Base-by-base conservation (phyloP, 2,329 filamentous ascomycete genomes). In the Pestalotiopsis sp. region DNA sequence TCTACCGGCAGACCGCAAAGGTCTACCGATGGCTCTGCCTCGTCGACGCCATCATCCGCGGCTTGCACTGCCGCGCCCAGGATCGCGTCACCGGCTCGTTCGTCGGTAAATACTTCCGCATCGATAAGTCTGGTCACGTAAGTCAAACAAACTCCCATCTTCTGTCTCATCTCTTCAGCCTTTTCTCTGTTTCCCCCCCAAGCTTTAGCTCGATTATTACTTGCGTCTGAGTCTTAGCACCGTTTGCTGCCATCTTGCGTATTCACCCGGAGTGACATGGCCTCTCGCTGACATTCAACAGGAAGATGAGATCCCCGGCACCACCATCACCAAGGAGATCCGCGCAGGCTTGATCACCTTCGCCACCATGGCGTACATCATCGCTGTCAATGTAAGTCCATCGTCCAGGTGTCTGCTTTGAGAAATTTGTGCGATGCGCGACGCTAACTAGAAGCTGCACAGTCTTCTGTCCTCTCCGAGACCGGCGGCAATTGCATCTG, bases 281-380 rank as follows among this genome's bases (percentile, higher is more conserved):
- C 14, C 11, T 5, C 38, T 3, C 63, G 66, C 66, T 67, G 31
- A 75, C 67, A 69, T 70, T 69, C 6, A 17, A 41, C 69, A 94
- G 91, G 87, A 88, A 39, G 85, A 90, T 63, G 90, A 92, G 75
- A 89, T 93, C 63, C 86, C 87, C 69, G 88, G 88, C 49, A 87
- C 92, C 45, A 90, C 86, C 69, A 94, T 95, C 79, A 90, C 93
- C 71, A 92, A 89, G 25, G 93, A 96, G 79, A 82, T 96, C 68
- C 90, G 93, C 36, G 93, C 93, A 38, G 93, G 93, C 1, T 78
- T 95, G 66, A 94, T 93, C 1, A 96, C 93, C 2, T 93, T 93
- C 77, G 90, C 91, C 67, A 92, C 91, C 3, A 94, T 94, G 93
- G 91, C 92, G 14, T 95, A 95, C 80, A 95, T 96, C 74, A 94